phyloP scores from a whole-genome alignment of 2,329 filamentous ascomycete genomes.

The Dichotomopilus funicola region DNA sequence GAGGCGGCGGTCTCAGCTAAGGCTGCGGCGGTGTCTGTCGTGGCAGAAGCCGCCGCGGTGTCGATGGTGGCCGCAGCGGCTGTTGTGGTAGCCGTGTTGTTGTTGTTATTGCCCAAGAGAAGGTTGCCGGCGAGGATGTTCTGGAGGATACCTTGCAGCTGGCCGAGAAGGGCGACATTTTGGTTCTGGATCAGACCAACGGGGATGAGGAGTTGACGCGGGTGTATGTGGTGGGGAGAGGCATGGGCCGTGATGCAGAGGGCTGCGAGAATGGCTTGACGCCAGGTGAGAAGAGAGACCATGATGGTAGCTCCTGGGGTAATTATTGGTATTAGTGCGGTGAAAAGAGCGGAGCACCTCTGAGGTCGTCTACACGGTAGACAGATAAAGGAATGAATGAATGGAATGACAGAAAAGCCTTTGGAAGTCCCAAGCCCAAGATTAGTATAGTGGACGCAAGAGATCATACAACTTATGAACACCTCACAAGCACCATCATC shows the following conservation, averaged over 20 bases:
- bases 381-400: slow-evolving; percentile 3
- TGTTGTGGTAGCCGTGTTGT: not conserved
- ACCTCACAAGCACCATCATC: not conserved
- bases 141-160: slow-evolving; percentile 2
- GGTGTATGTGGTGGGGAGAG: not conserved
- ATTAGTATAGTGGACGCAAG: not conserved
- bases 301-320: slow-evolving; percentile 4
- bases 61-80: not conserved
- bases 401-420: not conserved
- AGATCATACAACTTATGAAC: not conserved
- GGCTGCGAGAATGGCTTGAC: slow-evolving; percentile 18
- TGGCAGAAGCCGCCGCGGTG: not conserved
- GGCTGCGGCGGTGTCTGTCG: not conserved
- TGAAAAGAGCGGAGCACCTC: not conserved
- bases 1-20: not conserved
- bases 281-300: slow-evolving; percentile 16
- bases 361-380: slow-evolving; percentile 15
- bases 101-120: not conserved
- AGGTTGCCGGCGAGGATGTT: not conserved
- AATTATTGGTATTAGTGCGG: not conserved
- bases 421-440: not conserved
- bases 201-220: not conserved
- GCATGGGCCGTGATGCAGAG: slow-evolving; percentile 11
- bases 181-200: not conserved
- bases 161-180: not conserved